Base-by-base conservation (phyloP, 345 rosid genomes). In the Eucalyptus cladocalyx region DNA sequence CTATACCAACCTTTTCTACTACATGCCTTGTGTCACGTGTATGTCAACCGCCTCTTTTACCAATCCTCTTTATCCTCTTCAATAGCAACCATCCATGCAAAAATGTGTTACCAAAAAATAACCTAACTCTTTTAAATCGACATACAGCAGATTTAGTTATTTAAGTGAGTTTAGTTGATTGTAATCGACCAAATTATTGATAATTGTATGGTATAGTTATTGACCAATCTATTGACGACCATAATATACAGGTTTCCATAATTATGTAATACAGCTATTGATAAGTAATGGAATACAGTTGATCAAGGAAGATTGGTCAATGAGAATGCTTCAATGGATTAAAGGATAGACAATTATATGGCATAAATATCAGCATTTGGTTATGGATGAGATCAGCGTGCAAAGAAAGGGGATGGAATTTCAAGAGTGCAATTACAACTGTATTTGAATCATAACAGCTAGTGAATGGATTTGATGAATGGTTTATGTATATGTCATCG, bases 111-210 rank as follows among this genome's bases (percentile, higher is more conserved):
- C 40, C 40, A n/a, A 65, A 65, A 65, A 65, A 65, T n/a, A 65
- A 65, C 40, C 21, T 15, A 65, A n/a, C 40, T 65, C 76, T n/a
- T 65, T 65, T 4, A 65, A 65, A 65, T n/a, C 19, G 40, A 65
- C 19, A 65, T 14, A n/a, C 3, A n/a, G 5, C 0, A 1, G 6
- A 17, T n/a, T 0, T 65, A n/a, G 40, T 65, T 17, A 0, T 1
- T n/a, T 65, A n/a, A n/a, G 40, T 17, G 19, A 65, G 40, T 65
- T 65, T n/a, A 40, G 10, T n/a, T 65, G 21, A 65, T n/a, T 15
- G 37, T n/a, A n/a, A n/a, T 15, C 0, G 5, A 15, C 21, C 34
- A n/a, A 18, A 0, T 72, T 72, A 34, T 34, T 0, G 14, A 34
- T 72, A 19, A 18, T 18, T 72, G 13, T 9, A 8, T 16, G 37